Evolutionary conservation across 1,284 basidiomycete species (phyloP), one percentile per base, ranked within the genome.

Genomic region (Takashimella koratensis): DNA sequence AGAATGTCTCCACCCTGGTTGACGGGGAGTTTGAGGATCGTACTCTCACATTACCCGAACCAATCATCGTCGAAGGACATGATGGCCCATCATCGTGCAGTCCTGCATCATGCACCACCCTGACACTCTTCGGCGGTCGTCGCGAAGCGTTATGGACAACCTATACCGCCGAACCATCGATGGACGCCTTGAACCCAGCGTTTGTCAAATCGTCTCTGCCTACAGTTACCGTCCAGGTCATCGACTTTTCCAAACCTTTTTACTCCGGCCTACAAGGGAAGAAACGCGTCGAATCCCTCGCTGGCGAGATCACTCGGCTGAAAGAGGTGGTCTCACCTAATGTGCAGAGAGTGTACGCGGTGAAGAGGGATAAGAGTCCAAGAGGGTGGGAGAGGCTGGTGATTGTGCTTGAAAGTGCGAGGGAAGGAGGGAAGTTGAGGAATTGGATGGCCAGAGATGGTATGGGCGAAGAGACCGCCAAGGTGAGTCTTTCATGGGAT

Each of bases 191-290:
- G 62, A 76, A 79, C 8, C 83, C 82, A 59, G 61, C 66, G 10
- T 67, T 77, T 19, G 76, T 78, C 12, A 83, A 83, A 64, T 77
- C 73, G 81, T 51, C 58, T 11, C 56, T 63, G 8, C 71, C 71
- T 1, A 61, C 57, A 1, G 50, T 71, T n/a, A 54, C 60, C 5
- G 67, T 76, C 2, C 65, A 71, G 22, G 63, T 76, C 39, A 57
- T 77, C 58, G 76, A 77, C 51, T 77, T 77, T 46, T 62, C 69
- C 0, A 57, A 56, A 2, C 54, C 62, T 4, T 74, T 72, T 56
- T 77, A 77, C 49, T 61, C 59, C 1, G 63, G 70, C 0, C 24
- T 59, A 0, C 68, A 66, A 13, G 75, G 75, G 2, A 58, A 57
- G 42, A 69, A 69, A 47, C 65, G 68, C 36, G 63, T 76, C 27